Evolutionary conservation across 2,329 filamentous ascomycete genomes (phyloP).

Genomic region (Apiospora rasikravindrae): DNA sequence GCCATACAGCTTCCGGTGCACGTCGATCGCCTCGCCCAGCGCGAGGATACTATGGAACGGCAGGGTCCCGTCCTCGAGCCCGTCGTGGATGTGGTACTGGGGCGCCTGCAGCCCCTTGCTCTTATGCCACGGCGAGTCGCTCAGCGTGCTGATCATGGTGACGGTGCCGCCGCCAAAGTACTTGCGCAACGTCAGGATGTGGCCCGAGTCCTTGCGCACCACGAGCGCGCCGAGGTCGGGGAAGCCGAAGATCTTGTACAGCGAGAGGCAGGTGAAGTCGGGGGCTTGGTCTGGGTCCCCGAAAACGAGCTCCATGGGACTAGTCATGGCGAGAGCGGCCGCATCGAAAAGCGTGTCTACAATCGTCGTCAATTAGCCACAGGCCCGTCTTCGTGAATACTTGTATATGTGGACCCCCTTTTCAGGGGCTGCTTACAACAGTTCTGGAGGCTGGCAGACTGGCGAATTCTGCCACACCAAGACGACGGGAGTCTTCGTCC

Average conservation of each 20-base stretch:
- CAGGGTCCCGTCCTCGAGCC: constrained; percentile 70
- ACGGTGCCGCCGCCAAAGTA: constrained; percentile 75
- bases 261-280: constrained; percentile 65
- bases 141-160: constrained; percentile 60
- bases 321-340: constrained; percentile 68
- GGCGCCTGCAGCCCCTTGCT: constrained; percentile 33
- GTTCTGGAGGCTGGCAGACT: constrained; percentile 40
- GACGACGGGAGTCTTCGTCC: constrained; percentile 64
- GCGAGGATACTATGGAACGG: constrained; percentile 70
- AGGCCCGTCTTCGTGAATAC: background rate
- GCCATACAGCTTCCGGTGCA: constrained; percentile 60
- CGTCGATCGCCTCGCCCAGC: constrained; percentile 62
- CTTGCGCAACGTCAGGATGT: constrained; percentile 58
- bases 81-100: constrained; percentile 58
- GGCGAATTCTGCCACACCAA: constrained; percentile 54
- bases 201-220: constrained; percentile 59
- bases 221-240: constrained; percentile 68
- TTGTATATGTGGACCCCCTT: constrained; percentile 23
- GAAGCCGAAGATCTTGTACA: constrained; percentile 73
- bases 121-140: constrained; percentile 27
- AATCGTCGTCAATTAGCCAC: constrained; percentile 26
- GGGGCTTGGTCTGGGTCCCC: constrained; percentile 50
- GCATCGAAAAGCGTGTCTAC: constrained; percentile 63
- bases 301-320: constrained; percentile 57
- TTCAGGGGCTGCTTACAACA: constrained; percentile 35